Evolutionary conservation across 305 asterid genomes (phyloP).

Genomic region (Fraxinus sp.): DNA sequence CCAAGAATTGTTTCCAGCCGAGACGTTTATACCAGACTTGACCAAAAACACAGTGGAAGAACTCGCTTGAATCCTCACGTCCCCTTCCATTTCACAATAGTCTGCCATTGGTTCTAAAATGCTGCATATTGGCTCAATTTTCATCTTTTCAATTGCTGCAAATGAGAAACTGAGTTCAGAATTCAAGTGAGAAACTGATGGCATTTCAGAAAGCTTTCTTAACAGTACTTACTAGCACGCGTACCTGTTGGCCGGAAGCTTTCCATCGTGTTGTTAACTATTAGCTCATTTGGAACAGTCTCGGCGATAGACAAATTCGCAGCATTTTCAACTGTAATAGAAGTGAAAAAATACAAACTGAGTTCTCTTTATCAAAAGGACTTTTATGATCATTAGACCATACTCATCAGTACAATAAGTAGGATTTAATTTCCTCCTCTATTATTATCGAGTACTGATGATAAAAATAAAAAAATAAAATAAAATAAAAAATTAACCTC

Average conservation of each 20-base stretch:
- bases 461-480: no score
- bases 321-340: constrained; percentile 14
- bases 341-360: neutral
- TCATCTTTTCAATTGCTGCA: constrained; percentile 30
- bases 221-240: neutral
- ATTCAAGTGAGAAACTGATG: neutral
- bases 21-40: neutral
- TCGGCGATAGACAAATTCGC: neutral
- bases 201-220: neutral
- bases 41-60: constrained; percentile 45
- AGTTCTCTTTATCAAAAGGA: no score
- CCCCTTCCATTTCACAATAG: constrained; percentile 59
- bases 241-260: constrained; percentile 2
- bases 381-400: neutral
- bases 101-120: constrained; percentile 41
- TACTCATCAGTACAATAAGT: neutral
- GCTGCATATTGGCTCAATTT: constrained; percentile 41
- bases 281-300: neutral
- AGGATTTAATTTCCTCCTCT: neutral
- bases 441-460: neutral
- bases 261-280: constrained; percentile 12
- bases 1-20: constrained; percentile 37
- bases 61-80: constrained; percentile 45
- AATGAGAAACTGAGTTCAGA: neutral
- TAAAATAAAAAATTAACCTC: neutral